Evolutionary conservation across 495 filamentous ascomycete species (phyloP), one percentile per base, ranked within the genome.

Genomic region (Aspergillus ellipticus): DNA sequence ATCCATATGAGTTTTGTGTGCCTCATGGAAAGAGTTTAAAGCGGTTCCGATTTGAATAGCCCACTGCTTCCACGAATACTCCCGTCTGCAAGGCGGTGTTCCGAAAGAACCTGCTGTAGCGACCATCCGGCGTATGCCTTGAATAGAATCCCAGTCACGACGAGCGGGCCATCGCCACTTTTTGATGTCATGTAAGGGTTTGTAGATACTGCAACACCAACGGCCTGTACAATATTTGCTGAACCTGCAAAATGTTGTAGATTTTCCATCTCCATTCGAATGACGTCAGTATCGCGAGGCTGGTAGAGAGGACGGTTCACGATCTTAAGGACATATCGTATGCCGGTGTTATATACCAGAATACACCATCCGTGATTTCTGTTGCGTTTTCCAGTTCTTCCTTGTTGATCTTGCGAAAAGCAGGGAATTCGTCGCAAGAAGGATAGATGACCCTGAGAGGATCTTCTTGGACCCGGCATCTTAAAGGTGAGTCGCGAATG

Each of bases 1-100:
- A 57, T 74, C 69, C 60, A 70, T 63, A 42, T 69, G 65, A n/a
- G 67, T 64, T 58, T 64, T 58, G 21, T 50, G 49, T n/a, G 56
- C 53, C 24, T 48, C n/a, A 45, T 74, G 66, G 41, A 71, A 48
- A 35, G 42, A 19, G 24, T 48, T 31, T 17, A 74, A 47, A 6
- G 60, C 59, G 24, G 42, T 56, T 16, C 56, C 58, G 33, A 72
- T 73, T 61, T 73, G 65, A 16, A 67, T 10, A 37, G 62, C 55
- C 62, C 61, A 72, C 26, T 39, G n/a, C 48, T 64, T 50, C 61
- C 61, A 64, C 39, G 33, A 0, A 29, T 54, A 58, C 42, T 59
- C n/a, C n/a, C n/a, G n/a, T n/a, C 24, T 13, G n/a, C 35, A n/a
- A 62, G 16, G 42, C 42, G 50, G 21, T 58, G 4, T 42, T 62